Base-by-base conservation (phyloP, 2,329 filamentous ascomycete species). In the Decorospora gaudefroyi region DNA sequence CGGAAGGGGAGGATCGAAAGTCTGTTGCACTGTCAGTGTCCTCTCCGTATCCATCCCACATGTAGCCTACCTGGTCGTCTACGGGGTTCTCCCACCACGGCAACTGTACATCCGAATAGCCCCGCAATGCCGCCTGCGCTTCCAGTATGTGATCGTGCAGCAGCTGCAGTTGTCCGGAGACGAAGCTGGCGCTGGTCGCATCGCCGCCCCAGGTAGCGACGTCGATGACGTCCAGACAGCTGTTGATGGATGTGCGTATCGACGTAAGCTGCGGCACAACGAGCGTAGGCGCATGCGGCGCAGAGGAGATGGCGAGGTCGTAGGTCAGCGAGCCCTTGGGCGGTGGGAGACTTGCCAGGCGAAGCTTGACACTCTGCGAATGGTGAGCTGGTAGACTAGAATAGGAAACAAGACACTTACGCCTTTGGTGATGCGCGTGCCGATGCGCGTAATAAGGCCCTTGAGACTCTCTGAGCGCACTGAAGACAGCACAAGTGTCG, bases 381-480 rank as follows among this genome's bases (percentile, higher is more conserved):
- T 21, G 22, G 46, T 41, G 15, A 30, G 43, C 32, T 15, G n/a
- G 9, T 11, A 18, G 10, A 9, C 13, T 17, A 4, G 31, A 15
- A 9, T 8, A 40, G 22, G 78, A 28, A 11, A 11, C 10, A 4
- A 4, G 15, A 7, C 10, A 42, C 85, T 59, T 77, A 91, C 88
- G 55, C 90, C 92, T 69, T 95, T 96, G 52, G 95, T 86, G 53
- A 99, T 86, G 37, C 87, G 84, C n/a, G 89, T 89, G 26, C 93
- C 93, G 23, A 95, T 83, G 40, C 93, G 83, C 1, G 92, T 97
- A 48, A 97, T 83, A 60, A 90, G 88, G 12, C 93, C 93, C 71
- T 99, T 99, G 51, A 97, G 84, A 56, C 82, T 84, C 74, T 99
- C 93, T 42, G 89, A 92, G 42, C 91, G 83, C 42, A 87, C 81